Conservation (phyloP, 306 rosid species). For the Prosopis cineraria region DNA sequence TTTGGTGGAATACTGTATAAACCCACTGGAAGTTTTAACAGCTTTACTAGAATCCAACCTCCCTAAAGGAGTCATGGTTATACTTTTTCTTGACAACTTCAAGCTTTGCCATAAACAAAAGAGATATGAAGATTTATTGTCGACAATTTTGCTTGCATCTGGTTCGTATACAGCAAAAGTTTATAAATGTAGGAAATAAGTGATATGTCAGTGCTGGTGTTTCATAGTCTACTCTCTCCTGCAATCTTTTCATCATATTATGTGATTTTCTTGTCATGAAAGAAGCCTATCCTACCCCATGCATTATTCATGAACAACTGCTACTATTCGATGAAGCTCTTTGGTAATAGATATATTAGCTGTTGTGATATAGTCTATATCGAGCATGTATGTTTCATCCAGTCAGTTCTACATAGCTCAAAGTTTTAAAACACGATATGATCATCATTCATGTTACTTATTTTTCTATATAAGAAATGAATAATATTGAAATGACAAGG, state of each 20-base stretch:
- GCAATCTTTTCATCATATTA: constrained; percentile 13
- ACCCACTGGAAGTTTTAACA: background rate
- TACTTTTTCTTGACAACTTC: constrained; percentile 11
- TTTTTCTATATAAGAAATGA: background rate
- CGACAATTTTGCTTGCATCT: background rate
- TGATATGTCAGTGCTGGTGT: background rate
- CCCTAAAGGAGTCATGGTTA: background rate
- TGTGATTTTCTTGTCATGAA: background rate
- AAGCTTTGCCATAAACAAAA: constrained; percentile 6
- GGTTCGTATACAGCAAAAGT: background rate
- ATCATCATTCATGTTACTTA: background rate
- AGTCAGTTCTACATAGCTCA: background rate
- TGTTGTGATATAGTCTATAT: background rate
- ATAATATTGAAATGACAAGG: background rate
- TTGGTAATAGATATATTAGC: background rate
- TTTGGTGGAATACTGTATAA: too few species aligned
- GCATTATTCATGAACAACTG: background rate
- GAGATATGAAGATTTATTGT: background rate
- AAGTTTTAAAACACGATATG: background rate
- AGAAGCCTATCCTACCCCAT: background rate
- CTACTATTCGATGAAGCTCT: background rate
- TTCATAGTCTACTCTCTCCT: background rate
- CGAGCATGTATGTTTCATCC: background rate
- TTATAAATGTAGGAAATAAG: background rate
- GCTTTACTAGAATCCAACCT: background rate